Base-by-base conservation (phyloP, 495 filamentous ascomycete species). In the Penicillium roqueforti region DNA sequence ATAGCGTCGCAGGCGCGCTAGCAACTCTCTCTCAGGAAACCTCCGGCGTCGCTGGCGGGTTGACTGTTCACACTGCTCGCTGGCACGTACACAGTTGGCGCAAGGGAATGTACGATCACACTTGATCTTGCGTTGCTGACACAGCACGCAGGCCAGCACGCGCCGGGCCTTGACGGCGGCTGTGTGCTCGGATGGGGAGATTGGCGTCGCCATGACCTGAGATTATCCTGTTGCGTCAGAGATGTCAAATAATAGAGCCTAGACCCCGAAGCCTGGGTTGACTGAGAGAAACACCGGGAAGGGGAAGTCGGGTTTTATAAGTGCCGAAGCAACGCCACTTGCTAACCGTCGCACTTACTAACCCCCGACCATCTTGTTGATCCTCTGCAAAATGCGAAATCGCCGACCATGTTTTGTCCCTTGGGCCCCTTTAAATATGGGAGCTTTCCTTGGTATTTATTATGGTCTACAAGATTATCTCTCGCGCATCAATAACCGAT, bases 71-170 rank as follows among this genome's bases (percentile, higher is more conserved):
- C 71, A 74, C 23, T 71, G 53, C 3, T 47, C 59, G 18, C 62
- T 50, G 38, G 66, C 52, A 22, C 58, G 63, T 37, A 61, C 37
- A 55, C 71, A 74, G 26, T 59, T 66, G 16, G 58, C 52, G 47
- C 70, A 74, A 20, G 68, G 70, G 37, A 50, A 60, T 47, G 62
- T 57, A 42, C 59, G 60, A 51, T 73, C 70, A 47, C 71, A 74
- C 23, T 63, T 68, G 29, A 74, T 62, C 48, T 74, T 74, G 32
- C 70, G 65, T 16, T 66, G 61, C 37, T 65, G 61, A 54, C 71
- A 74, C 18, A 60, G 38, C 1, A 60, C 40, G 54, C 65, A 71
- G 0, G 32, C 32, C 32, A 36, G 32, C 32, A 36, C 32, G 32
- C 32, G 32, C 32, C 32, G 32, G 0, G 32, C 0, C 14, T 36